Percentiles rank a stretch among this genome's conserved stretches.
Conservation (phyloP, 2,329 filamentous ascomycete species). For the Sodiomyces alkalinus region DNA sequence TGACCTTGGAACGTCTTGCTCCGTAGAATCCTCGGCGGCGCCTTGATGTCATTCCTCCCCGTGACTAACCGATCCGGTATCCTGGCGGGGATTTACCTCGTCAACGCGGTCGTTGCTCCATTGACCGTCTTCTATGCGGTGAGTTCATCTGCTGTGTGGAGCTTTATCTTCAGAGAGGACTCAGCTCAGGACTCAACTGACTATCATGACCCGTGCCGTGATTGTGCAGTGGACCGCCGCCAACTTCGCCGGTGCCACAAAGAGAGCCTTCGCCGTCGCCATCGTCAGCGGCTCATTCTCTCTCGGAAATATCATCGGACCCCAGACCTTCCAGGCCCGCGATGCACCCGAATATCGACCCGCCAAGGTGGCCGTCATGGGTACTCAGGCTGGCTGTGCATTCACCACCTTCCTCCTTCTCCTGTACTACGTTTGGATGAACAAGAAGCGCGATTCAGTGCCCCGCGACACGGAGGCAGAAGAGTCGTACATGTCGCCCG, state of each 20-base stretch:
- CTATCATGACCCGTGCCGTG: slow-evolving; percentile 4
- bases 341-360: slow-evolving; percentile 37
- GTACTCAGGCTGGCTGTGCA: slow-evolving; percentile 28
- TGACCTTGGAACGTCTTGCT: not conserved
- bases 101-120: slow-evolving; percentile 32
- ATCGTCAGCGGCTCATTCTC: slow-evolving; percentile 34
- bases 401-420: slow-evolving; percentile 27
- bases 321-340: slow-evolving; percentile 36
- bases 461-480: slow-evolving; percentile 15
- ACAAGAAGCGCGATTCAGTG: slow-evolving; percentile 19
- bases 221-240: slow-evolving; percentile 27
- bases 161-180: not conserved
- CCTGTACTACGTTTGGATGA: slow-evolving; percentile 34
- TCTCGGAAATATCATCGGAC: slow-evolving; percentile 40
- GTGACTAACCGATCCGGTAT: slow-evolving; percentile 27
- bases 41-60: slow-evolving; percentile 36
- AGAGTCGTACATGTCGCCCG: slow-evolving; percentile 22
- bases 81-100: slow-evolving; percentile 33
- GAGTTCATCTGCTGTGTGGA: slow-evolving; percentile 6
- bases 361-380: slow-evolving; percentile 39
- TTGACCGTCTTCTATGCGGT: slow-evolving; percentile 29
- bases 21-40: slow-evolving; percentile 28
- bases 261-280: slow-evolving; percentile 33
- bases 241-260: slow-evolving; percentile 36
- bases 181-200: not conserved